Percentiles rank a stretch among this genome's conserved stretches.
Conservation (phyloP, 805 yeast genomes). For the Sugiyamaella americana region DNA sequence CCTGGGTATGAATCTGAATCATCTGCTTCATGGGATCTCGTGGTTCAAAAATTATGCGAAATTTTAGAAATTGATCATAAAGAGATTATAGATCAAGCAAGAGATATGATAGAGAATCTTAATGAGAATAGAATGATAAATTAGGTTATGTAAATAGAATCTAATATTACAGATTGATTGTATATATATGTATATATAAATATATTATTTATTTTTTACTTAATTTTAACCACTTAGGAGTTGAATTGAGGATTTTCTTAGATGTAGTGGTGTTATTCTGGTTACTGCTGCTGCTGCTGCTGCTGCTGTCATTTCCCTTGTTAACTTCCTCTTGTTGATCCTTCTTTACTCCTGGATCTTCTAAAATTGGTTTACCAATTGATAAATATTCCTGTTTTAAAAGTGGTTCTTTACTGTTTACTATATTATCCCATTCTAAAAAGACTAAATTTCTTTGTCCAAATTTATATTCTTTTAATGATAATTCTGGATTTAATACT, state of each 20-base stretch:
- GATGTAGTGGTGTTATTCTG: background rate
- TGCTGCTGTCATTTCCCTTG: background rate
- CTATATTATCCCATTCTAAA: conserved; percentile 31
- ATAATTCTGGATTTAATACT: conserved; percentile 30
- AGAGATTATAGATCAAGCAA: background rate
- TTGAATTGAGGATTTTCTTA: conserved; percentile 5
- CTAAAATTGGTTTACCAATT: conserved; percentile 32
- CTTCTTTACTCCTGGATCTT: conserved; percentile 27
- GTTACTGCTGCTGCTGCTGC: background rate
- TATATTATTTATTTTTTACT: conserved; percentile 9
- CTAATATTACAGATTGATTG: too few relatives aligned
- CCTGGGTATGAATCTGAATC: conserved; percentile 2
- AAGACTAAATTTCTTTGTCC: conserved; percentile 43
- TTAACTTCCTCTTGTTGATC: conserved; percentile 8
- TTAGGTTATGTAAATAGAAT: too few relatives aligned
- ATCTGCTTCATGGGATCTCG: background rate
- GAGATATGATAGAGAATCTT: background rate
- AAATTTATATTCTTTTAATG: conserved; percentile 37
- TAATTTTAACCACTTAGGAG: conserved; percentile 19
- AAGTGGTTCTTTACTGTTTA: too few relatives aligned
- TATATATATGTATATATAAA: background rate
- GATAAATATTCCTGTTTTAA: conserved; percentile 20
- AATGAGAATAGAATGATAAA: conserved; percentile 2
- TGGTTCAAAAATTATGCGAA: background rate
- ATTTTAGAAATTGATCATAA: background rate